Percentiles rank a stretch among this genome's conserved stretches.
These are phyloP conservation scores for Parietichytrium sp. DNA, from an alignment of 108 stramenopile genomes.

Conservation along the genomic window DNA sequence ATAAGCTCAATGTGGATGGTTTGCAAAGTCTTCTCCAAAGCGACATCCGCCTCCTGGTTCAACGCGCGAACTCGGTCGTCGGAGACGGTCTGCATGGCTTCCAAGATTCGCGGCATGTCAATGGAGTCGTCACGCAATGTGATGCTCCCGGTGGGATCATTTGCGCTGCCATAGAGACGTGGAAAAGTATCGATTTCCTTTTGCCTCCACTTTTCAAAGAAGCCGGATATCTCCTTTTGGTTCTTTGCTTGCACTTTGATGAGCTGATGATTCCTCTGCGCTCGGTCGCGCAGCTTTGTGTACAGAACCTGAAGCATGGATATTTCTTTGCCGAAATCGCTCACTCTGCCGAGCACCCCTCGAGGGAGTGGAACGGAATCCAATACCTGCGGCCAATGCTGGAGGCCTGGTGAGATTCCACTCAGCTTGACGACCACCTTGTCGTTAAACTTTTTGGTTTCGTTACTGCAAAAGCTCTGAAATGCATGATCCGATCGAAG, in stretches of 20 bases:
- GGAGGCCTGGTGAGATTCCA: background rate
- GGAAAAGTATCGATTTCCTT: background rate
- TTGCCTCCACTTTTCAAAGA: background rate
- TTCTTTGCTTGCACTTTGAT: background rate
- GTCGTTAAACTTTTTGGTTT: background rate
- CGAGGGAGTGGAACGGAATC: slow-evolving; percentile 10
- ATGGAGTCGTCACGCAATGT: background rate
- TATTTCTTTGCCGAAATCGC: background rate
- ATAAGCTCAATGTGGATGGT: too few species aligned
- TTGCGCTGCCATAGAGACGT: background rate
- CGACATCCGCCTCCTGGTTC: slow-evolving; percentile 15
- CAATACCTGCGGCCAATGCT: slow-evolving; percentile 9
- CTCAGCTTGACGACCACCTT: background rate
- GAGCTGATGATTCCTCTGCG: background rate
- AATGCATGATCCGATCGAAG: background rate
- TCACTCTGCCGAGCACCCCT: background rate
- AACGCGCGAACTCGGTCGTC: slow-evolving; percentile 3
- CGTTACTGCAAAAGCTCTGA: background rate
- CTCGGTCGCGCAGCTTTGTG: background rate
- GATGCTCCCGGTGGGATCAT: background rate
- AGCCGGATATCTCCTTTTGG: background rate
- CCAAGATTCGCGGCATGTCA: background rate
- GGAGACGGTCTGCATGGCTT: background rate
- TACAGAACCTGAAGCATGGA: background rate
- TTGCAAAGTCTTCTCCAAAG: too few species aligned